Evolutionary conservation across 148 eudicot genomes (phyloP).

Genomic region (Rhododendron williamsianum): DNA sequence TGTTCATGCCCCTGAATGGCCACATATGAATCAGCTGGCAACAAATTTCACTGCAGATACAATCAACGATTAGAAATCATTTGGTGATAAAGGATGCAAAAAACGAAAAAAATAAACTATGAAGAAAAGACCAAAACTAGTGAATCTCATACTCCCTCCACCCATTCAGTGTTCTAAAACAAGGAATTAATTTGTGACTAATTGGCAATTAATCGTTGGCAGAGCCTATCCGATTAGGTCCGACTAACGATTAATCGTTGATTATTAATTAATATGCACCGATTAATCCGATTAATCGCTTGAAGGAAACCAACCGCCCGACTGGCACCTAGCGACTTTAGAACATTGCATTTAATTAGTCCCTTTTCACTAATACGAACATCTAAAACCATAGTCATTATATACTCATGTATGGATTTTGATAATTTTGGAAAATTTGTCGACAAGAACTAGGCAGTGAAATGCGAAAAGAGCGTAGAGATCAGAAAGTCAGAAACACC

Average conservation of each 20-base stretch:
- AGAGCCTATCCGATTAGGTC: too few relatives aligned
- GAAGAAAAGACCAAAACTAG: not conserved
- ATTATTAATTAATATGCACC: too few relatives aligned
- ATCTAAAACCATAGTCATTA: not conserved
- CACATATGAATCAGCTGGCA: not conserved
- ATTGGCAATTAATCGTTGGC: too few relatives aligned
- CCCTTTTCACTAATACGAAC: not conserved
- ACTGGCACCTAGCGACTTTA: too few relatives aligned
- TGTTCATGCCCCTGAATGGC: not conserved
- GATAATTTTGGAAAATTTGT: not conserved
- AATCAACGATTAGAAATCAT: not conserved
- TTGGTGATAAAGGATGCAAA: not conserved
- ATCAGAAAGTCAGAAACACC: not conserved
- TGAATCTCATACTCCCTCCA: not conserved
- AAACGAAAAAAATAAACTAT: not conserved
- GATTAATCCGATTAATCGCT: too few relatives aligned
- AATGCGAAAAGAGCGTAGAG: not conserved
- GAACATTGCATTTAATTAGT: not conserved
- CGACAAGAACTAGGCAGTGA: not conserved
- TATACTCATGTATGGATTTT: not conserved
- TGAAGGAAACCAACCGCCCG: too few relatives aligned
- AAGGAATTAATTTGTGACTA: too few relatives aligned
- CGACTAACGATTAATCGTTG: too few relatives aligned
- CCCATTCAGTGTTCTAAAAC: not conserved
- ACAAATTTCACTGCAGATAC: not conserved